Percentiles rank a stretch among this genome's conserved stretches.
Evolutionary conservation across 805 yeast species (phyloP).

Genomic region (Zygoascus flipseniorum): DNA sequence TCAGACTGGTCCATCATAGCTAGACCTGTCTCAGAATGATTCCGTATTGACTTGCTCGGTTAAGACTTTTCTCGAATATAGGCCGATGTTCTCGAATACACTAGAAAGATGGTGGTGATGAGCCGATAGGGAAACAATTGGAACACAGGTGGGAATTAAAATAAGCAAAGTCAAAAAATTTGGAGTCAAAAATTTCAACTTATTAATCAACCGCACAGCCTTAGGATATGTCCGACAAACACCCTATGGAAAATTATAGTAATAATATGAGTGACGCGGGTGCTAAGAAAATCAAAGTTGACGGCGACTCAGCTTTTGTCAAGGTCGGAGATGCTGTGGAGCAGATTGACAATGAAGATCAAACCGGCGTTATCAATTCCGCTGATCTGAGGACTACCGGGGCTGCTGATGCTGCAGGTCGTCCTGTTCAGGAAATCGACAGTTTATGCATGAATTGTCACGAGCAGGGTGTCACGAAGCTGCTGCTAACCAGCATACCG

Average conservation of each 20-base stretch:
- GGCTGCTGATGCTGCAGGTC: constrained; percentile 76
- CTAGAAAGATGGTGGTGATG: too few relatives aligned
- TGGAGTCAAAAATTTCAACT: background rate
- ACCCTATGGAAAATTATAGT: background rate
- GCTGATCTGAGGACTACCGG: constrained; percentile 53
- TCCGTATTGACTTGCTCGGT: too few relatives aligned
- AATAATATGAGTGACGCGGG: background rate
- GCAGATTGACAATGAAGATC: constrained; percentile 29
- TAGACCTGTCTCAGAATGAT: background rate
- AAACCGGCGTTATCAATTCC: constrained; percentile 11
- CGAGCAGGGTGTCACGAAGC: constrained; percentile 71
- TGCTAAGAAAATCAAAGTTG: constrained; percentile 1
- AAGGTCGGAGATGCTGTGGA: constrained; percentile 52
- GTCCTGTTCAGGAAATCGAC: constrained; percentile 91
- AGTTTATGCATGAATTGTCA: constrained; percentile 95
- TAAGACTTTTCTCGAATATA: too few relatives aligned
- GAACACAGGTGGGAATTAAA: background rate
- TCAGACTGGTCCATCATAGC: constrained; percentile 5
- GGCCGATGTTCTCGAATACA: too few relatives aligned
- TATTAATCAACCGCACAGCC: background rate
- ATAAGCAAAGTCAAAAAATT: background rate
- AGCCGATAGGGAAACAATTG: background rate
- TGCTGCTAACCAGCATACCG: constrained; percentile 84
- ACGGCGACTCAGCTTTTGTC: background rate
- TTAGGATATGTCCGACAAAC: constrained; percentile 1